phyloP scores from a whole-genome alignment of 2,329 filamentous ascomycete genomes.

The Cercospora sp. region DNA sequence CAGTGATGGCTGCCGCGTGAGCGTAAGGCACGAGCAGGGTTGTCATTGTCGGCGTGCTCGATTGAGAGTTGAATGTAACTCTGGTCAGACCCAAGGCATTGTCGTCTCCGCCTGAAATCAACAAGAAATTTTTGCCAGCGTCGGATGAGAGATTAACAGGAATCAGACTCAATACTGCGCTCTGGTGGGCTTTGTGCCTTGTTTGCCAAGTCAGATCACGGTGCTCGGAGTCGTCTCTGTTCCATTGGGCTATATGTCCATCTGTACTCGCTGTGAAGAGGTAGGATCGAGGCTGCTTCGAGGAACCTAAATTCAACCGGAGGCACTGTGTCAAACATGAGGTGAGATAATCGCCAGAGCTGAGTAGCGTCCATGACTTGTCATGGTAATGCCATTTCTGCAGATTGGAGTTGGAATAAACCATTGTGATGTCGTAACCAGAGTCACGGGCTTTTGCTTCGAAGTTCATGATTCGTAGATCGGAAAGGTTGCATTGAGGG shows the following conservation, averaged over 20 bases:
- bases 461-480: slow-evolving; percentile 80
- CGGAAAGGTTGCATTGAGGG: slow-evolving; percentile 55
- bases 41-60: background rate
- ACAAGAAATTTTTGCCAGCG: slow-evolving; percentile 43
- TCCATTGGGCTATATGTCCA: slow-evolving; percentile 68
- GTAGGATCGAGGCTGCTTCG: slow-evolving; percentile 42
- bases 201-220: slow-evolving; percentile 38
- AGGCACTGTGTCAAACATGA: slow-evolving; percentile 68
- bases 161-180: slow-evolving; percentile 65
- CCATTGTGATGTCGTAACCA: slow-evolving; percentile 65
- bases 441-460: slow-evolving; percentile 50
- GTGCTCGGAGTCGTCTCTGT: background rate
- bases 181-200: slow-evolving; percentile 68
- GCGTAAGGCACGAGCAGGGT: slow-evolving; percentile 56
- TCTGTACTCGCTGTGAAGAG: slow-evolving; percentile 77
- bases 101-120: slow-evolving; percentile 85
- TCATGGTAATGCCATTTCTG: slow-evolving; percentile 48
- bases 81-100: slow-evolving; percentile 68
- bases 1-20: slow-evolving; percentile 71
- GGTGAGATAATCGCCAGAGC: slow-evolving; percentile 48
- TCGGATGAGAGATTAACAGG: slow-evolving; percentile 33
- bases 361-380: slow-evolving; percentile 40
- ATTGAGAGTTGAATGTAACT: background rate
- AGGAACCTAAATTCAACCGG: slow-evolving; percentile 32
- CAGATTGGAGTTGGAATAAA: slow-evolving; percentile 80